These are phyloP conservation scores for Tolypocladium nubicola DNA, from an alignment of 2,329 filamentous ascomycete species.

Conservation along the genomic window DNA sequence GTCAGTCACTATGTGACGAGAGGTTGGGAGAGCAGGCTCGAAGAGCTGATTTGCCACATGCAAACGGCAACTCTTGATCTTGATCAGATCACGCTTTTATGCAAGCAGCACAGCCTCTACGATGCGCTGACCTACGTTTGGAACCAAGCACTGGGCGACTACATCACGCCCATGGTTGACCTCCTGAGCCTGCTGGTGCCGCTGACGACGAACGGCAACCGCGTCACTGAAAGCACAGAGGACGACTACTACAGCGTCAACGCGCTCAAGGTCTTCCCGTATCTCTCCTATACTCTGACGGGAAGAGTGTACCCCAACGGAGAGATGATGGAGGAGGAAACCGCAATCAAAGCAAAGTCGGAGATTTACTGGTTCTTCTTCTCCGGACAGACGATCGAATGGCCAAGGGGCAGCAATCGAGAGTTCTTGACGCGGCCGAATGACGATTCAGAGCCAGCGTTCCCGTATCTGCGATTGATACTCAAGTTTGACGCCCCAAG, in stretches of 20 bases:
- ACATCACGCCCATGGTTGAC: constrained; percentile 81
- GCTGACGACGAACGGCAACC: constrained; percentile 45
- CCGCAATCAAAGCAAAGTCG: constrained; percentile 67
- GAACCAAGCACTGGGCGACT: constrained; percentile 84
- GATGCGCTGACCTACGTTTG: constrained; percentile 95
- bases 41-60: constrained; percentile 91
- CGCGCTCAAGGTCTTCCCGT: constrained; percentile 87
- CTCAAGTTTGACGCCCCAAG: constrained; percentile 83
- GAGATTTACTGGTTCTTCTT: constrained; percentile 92
- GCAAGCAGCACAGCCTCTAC: constrained; percentile 85
- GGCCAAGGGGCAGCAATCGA: constrained; percentile 57
- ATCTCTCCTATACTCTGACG: constrained; percentile 84
- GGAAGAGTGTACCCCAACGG: constrained; percentile 87
- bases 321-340: constrained; percentile 58
- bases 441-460: constrained; percentile 56
- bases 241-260: constrained; percentile 55
- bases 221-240: constrained; percentile 42
- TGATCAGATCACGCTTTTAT: constrained; percentile 82
- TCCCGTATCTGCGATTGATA: constrained; percentile 75
- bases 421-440: constrained; percentile 50
- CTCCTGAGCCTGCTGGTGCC: constrained; percentile 59
- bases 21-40: constrained; percentile 66
- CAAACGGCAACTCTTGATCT: constrained; percentile 86
- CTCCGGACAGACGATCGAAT: constrained; percentile 65
- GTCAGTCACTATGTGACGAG: constrained; percentile 70